These are phyloP conservation scores for Bipolaris bicolor DNA, from an alignment of 2,329 filamentous ascomycete species.

Conservation along the genomic window DNA sequence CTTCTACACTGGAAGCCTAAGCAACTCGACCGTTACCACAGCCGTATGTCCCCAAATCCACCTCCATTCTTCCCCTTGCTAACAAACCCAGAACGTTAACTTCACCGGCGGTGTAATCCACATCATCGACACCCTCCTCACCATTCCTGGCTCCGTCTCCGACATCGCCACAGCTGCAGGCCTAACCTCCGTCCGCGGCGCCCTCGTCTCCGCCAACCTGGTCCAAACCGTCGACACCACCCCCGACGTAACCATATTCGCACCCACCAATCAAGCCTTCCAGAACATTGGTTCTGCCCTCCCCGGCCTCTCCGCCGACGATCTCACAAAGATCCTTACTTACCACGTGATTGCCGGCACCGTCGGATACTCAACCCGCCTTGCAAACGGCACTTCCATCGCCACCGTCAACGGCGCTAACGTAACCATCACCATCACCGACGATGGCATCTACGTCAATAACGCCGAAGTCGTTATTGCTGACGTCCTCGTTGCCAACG, in stretches of 20 bases:
- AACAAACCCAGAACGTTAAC: constrained; percentile 47
- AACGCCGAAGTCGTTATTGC: constrained; percentile 50
- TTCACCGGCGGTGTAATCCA: constrained; percentile 56
- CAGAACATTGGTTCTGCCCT: constrained; percentile 61
- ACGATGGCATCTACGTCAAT: constrained; percentile 53
- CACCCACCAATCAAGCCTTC: constrained; percentile 67
- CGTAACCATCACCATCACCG: constrained; percentile 50
- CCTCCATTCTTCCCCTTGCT: background rate
- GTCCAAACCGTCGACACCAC: constrained; percentile 50
- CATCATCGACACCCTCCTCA: constrained; percentile 54
- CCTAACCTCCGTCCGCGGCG: constrained; percentile 52
- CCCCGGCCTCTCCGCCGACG: constrained; percentile 53
- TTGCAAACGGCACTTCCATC: constrained; percentile 51
- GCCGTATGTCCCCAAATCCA: constrained; percentile 50
- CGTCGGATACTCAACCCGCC: constrained; percentile 59
- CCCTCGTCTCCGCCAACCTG: constrained; percentile 50
- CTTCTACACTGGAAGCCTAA: constrained; percentile 60
- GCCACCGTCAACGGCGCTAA: constrained; percentile 46
- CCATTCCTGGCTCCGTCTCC: constrained; percentile 44
- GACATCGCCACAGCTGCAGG: constrained; percentile 43
- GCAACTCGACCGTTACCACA: constrained; percentile 56
- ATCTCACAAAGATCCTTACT: constrained; percentile 61
- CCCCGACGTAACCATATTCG: constrained; percentile 67
- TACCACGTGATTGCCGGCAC: constrained; percentile 69
- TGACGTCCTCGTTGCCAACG: constrained; percentile 53